Percentiles rank a stretch among this genome's conserved stretches.
Conservation (phyloP, 192 early-diverging fungal genomes). For the Geranomyces variabilis region DNA sequence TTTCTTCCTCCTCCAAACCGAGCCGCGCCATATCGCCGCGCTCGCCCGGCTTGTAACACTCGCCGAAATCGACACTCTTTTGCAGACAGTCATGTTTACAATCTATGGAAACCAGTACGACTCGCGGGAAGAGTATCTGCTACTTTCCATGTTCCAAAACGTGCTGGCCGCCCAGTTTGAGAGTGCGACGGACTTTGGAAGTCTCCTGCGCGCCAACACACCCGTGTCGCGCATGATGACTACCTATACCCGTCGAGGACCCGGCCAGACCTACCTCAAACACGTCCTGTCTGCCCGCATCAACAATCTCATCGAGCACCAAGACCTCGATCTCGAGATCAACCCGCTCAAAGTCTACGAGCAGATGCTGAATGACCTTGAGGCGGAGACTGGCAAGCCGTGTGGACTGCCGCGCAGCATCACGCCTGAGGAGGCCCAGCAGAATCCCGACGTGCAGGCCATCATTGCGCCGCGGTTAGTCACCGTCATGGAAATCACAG, state of each 20-base stretch:
- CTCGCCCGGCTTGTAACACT: conserved; percentile 82
- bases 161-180: conserved; percentile 93
- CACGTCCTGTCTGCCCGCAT: conserved; percentile 79
- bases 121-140: conserved; percentile 90
- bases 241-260: conserved; percentile 91
- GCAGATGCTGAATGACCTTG: conserved; percentile 79
- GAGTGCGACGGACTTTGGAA: conserved; percentile 84
- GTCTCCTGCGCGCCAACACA: conserved; percentile 89
- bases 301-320: conserved; percentile 75
- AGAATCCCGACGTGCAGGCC: conserved; percentile 79
- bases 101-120: conserved; percentile 97
- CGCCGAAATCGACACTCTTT: conserved; percentile 88
- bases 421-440: conserved; percentile 78
- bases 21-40: conserved; percentile 88
- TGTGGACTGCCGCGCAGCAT: conserved; percentile 74
- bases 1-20: conserved; percentile 88
- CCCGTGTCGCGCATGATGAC: conserved; percentile 99
- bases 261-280: conserved; percentile 92
- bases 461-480: conserved; percentile 80
- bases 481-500: conserved; percentile 85
- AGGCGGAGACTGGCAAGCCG: conserved; percentile 66
- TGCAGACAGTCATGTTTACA: conserved; percentile 97
- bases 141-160: conserved; percentile 95
- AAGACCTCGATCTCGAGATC: conserved; percentile 89
- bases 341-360: conserved; percentile 92